Evolutionary conservation across 2,329 filamentous ascomycete species (phyloP).

Genomic region (Fusarium newnesense): DNA sequence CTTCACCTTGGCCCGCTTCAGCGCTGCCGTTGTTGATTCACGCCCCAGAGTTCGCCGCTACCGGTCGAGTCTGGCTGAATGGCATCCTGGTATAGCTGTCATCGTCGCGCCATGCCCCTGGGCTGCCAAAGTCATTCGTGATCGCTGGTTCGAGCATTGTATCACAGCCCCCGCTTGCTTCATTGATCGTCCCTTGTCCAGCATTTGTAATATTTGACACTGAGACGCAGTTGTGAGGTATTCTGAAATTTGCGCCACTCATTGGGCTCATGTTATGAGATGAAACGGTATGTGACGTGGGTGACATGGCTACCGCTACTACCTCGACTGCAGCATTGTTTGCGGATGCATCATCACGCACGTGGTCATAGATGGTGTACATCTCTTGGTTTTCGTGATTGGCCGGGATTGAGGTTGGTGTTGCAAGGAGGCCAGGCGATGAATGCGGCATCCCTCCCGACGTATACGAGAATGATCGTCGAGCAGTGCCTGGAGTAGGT

Average conservation of each 20-base stretch:
- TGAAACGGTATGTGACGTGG: constrained; percentile 30
- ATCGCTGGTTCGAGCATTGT: constrained; percentile 69
- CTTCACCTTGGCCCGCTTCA: constrained; percentile 62
- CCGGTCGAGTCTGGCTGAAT: constrained; percentile 32
- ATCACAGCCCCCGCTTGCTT: constrained; percentile 58
- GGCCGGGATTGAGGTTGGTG: constrained; percentile 50
- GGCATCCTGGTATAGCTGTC: constrained; percentile 44
- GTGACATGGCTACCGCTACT: constrained; percentile 48
- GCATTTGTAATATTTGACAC: constrained; percentile 45
- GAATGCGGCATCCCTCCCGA: constrained; percentile 50
- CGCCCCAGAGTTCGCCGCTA: constrained; percentile 55
- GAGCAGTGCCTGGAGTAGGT: constrained; percentile 48
- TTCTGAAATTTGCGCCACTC: constrained; percentile 52
- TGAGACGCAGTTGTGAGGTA: constrained; percentile 54
- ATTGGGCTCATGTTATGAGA: constrained; percentile 46
- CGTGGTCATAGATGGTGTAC: constrained; percentile 48
- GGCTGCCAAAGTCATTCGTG: constrained; percentile 65
- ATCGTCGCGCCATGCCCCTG: constrained; percentile 61
- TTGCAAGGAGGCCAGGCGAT: constrained; percentile 53
- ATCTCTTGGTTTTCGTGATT: constrained; percentile 49
- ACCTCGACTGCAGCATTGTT: constrained; percentile 50
- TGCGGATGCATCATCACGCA: constrained; percentile 48
- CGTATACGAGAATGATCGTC: constrained; percentile 52
- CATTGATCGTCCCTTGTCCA: constrained; percentile 44
- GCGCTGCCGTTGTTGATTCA: constrained; percentile 63